Conservation (phyloP, 2,329 filamentous ascomycete genomes). For the Cryphonectria parasitica region DNA sequence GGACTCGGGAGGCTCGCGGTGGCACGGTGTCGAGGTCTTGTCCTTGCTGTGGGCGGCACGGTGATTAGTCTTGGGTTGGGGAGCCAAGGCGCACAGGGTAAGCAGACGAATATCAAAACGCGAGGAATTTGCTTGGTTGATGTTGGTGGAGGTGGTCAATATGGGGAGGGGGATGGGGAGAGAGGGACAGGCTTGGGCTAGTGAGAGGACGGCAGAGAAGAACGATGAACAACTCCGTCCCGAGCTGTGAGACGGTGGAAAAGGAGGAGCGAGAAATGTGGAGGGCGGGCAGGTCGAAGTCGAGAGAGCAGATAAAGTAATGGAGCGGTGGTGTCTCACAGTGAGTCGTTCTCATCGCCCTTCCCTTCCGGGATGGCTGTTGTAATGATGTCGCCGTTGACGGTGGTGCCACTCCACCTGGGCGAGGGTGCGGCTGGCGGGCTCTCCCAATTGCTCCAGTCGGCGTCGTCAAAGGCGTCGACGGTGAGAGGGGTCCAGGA, state of each 20-base stretch:
- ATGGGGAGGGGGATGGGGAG: not conserved
- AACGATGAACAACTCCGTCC: not conserved
- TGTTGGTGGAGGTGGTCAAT: not conserved
- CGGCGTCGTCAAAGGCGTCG: slow-evolving; percentile 62
- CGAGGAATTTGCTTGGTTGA: not conserved
- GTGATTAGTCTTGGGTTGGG: slow-evolving; percentile 31
- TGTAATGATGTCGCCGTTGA: slow-evolving; percentile 50
- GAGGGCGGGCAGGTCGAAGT: not conserved
- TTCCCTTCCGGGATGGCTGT: slow-evolving; percentile 50
- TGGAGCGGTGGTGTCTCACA: slow-evolving; percentile 47
- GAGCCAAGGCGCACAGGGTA: slow-evolving; percentile 19
- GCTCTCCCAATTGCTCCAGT: slow-evolving; percentile 69
- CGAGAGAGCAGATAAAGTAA: not conserved
- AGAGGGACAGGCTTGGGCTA: no score
- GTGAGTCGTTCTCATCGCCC: slow-evolving; percentile 49
- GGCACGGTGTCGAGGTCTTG: slow-evolving; percentile 19
- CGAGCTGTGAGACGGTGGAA: not conserved
- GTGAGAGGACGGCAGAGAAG: not conserved
- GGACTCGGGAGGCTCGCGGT: slow-evolving; percentile 35
- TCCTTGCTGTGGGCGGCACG: slow-evolving; percentile 29
- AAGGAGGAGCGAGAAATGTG: not conserved
- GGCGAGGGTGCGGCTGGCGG: slow-evolving; percentile 55
- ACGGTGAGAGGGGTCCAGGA: slow-evolving; percentile 64
- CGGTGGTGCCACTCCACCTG: slow-evolving; percentile 67
- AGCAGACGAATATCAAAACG: slow-evolving; percentile 27